Base-by-base conservation (phyloP, 768 basidiomycete genomes). In the Dendrothele bispora region DNA sequence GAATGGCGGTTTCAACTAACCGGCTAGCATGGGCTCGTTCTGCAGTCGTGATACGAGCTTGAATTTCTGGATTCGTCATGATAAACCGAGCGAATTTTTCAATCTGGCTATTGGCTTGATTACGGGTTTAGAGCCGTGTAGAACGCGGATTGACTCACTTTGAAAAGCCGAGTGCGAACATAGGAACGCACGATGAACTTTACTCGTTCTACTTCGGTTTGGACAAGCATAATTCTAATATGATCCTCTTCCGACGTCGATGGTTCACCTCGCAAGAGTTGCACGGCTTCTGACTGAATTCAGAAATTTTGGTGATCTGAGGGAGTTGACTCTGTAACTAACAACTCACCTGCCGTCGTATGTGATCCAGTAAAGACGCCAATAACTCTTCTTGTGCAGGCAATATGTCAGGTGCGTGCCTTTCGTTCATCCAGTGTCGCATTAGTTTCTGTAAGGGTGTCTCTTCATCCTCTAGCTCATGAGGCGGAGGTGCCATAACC, bases 181-280 rank as follows among this genome's bases (percentile, higher is more conserved):
- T 95, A 98, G 2, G 91, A 91, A 48, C 94, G 72, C 21, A 97
- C 82, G 46, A 95, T 80, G 60, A 93, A 98, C 66, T 93, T 95
- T 57, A 92, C 90, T 34, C 95, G 82, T 62, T 98, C 94, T 55
- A 95, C 82, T 66, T 98, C 94, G 0, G 91, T 95, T 67, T 95
- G 91, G 0, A 91, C 94, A 44, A 98, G 84, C 75, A 92, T 86
- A 27, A 95, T 89, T 55, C 91, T 76, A 51, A 94, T 88, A 58
- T 98, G 93, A 53, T 98, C 94, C 52, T 95, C 92, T 58, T 95
- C 92, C 1, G 87, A 91, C 2, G 90, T 86, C 29, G 82, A 79
- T 0, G 91, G 88, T 62, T 95, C 91, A 21, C 82, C 81, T 4
- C 89, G 78, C 25, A 97, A 68, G 39, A 79, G 70, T 60, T 81